Evolutionary conservation across 1,284 basidiomycete genomes (phyloP).

Genomic region (Apiotrichum siamense): DNA sequence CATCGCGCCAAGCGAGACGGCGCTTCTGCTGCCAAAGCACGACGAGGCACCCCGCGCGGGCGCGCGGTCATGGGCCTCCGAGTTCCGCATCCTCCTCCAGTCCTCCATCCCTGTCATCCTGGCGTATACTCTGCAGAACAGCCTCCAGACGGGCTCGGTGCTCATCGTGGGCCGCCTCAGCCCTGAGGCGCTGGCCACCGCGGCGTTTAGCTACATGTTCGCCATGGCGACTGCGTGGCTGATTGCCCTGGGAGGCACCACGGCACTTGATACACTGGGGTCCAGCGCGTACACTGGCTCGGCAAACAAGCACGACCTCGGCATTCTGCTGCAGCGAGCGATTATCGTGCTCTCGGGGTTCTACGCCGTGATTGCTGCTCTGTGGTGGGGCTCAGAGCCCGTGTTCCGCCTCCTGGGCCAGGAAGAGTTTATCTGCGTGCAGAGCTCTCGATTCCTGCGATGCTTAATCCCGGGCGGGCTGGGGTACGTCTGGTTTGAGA

Average conservation of each 20-base stretch:
- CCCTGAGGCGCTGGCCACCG: constrained; percentile 1
- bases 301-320: constrained; percentile 4
- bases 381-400: constrained; percentile 6
- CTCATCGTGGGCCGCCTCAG: constrained; percentile 4
- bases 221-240: constrained; percentile 7
- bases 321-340: constrained; percentile 5
- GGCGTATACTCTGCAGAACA: constrained; percentile 2
- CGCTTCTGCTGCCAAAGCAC: too few relatives aligned
- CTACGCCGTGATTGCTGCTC: neutral
- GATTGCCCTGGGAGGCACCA: constrained; percentile 3
- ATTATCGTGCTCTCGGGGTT: constrained; percentile 1
- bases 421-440: constrained; percentile 5
- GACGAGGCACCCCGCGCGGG: too few relatives aligned
- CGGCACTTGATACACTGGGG: constrained; percentile 1
- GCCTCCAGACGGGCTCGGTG: constrained; percentile 4
- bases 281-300: constrained; percentile 1
- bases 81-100: neutral
- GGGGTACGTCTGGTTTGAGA: constrained; percentile 5
- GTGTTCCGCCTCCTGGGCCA: constrained; percentile 1
- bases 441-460: neutral
- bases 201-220: constrained; percentile 5
- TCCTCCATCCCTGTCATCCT: constrained; percentile 1
- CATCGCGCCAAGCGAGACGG: too few relatives aligned
- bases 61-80: neutral
- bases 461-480: constrained; percentile 2